Evolutionary conservation across 163 green algal species (phyloP), one percentile per base, ranked within the genome.

Genomic region (Chloromonas sp.): DNA sequence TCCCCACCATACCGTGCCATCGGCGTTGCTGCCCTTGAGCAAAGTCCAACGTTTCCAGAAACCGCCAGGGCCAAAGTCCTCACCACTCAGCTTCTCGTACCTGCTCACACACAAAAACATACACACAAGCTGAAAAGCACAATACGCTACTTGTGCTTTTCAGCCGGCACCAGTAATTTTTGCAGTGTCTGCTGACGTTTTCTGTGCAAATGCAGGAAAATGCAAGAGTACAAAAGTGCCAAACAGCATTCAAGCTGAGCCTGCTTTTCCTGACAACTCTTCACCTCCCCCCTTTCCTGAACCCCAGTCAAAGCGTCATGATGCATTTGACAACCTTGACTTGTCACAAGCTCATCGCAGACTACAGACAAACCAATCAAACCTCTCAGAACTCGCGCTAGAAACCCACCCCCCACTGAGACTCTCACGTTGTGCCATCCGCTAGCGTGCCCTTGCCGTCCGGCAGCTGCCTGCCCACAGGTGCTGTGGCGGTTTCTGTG

Each of bases 41-140:
- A 92, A 81, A 2, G 92, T 94, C 91, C 92, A 96, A 36, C 91
- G 85, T 84, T 94, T 93, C 90, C 92, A 95, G 87, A 95, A 97
- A 60, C 95, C 95, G 13, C 95, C 90, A 0, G 84, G 60, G 0
- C 94, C 94, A 3, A 82, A 81, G 58, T 92, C 86, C 58, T 87
- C 83, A 58, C 87, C 89, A 14, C 82, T 90, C 81, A 86, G 85
- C 87, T 92, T 92, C 36, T 36, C 36, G 36, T 36, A 36, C 36
- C 36, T 36, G 36, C 36, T 36, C 36, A 36, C 36, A 36, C 36
- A 36, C 36, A 36, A 36, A 36, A 36, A 36, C 36, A 36, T 36
- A 36, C 36, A 36, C 36, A 36, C 36, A 36, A 36, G 36, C 36
- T 36, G 36, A 36, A 36, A 36, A 36, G 36, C 36, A 36, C 36